These are phyloP conservation scores for Raffaelea arxii DNA, from an alignment of 2,329 filamentous ascomycete genomes.

Conservation along the genomic window DNA sequence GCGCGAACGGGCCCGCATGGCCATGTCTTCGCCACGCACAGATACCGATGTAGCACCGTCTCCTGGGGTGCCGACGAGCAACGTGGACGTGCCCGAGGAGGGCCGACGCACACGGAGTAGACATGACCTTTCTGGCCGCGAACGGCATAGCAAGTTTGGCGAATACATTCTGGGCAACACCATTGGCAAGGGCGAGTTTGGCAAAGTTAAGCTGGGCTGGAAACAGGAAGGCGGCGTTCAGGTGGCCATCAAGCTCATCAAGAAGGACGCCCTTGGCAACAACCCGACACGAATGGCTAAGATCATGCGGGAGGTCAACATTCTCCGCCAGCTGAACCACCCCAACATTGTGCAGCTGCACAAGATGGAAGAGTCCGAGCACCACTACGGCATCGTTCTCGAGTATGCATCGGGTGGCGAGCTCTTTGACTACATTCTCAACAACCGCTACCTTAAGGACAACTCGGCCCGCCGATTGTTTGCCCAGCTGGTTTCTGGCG, in stretches of 20 bases:
- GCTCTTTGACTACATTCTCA: slow-evolving; percentile 95
- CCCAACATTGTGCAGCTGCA: slow-evolving; percentile 95
- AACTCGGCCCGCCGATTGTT: slow-evolving; percentile 83
- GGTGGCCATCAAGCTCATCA: slow-evolving; percentile 96
- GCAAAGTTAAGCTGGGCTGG: slow-evolving; percentile 98
- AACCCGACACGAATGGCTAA: slow-evolving; percentile 88
- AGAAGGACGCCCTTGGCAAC: slow-evolving; percentile 77
- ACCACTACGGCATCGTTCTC: slow-evolving; percentile 94
- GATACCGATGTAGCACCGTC: slow-evolving; percentile 34
- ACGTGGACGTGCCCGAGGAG: slow-evolving; percentile 24
- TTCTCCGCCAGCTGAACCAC: slow-evolving; percentile 76
- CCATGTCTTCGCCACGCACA: slow-evolving; percentile 43
- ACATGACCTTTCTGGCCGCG: slow-evolving; percentile 48
- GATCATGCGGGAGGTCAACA: slow-evolving; percentile 94
- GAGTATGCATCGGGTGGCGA: slow-evolving; percentile 97
- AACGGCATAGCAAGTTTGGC: slow-evolving; percentile 83
- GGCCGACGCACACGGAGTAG: slow-evolving; percentile 43
- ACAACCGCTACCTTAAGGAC: slow-evolving; percentile 93
- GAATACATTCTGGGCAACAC: slow-evolving; percentile 95
- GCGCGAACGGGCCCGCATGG: slow-evolving; percentile 60
- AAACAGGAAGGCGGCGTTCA: slow-evolving; percentile 88
- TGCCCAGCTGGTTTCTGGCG: slow-evolving; percentile 89
- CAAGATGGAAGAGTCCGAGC: slow-evolving; percentile 97
- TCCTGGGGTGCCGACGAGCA: slow-evolving; percentile 27
- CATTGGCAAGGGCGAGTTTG: slow-evolving; percentile 94